Base-by-base conservation (phyloP, 108 stramenopile genomes). In the Cyclotella sp. region DNA sequence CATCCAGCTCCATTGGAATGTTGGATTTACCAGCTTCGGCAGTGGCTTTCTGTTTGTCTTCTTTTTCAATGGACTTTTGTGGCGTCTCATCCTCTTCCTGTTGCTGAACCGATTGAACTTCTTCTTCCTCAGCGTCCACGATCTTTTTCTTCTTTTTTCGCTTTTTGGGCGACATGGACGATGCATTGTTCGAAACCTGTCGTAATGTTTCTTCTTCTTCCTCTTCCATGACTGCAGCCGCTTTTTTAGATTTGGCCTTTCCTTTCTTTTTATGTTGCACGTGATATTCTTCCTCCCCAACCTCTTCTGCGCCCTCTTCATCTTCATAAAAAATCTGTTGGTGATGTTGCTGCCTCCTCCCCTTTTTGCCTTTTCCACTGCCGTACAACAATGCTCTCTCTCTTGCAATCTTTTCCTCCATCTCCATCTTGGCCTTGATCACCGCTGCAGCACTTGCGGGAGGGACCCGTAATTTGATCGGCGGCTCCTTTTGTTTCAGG, bases 401-500 rank as follows among this genome's bases (percentile, higher is more conserved):
- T 28, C 67, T 60, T 10, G 71, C 62, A 64, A 73, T 47, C 13
- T 60, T 62, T 45, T 44, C 68, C 15, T 61, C 70, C 76, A 47
- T 90, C 47, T 92, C 92, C 69, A 91, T 75, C 59, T 86, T 79
- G 55, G 88, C 91, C 82, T 85, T 83, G 16, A 89, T 83, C 10
- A 88, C 91, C 0, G 93, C 93, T 15, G 91, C 91, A 52, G 91
- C 91, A 29, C 91, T 72, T 14, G 91, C 90, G 30, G 93, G 88
- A 43, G 93, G 90, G 13, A 95, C 91, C 60, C 90, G 91, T 54
- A 95, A 64, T 59, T 91, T 89, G 21, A 95, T 88, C 58, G 93
- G 93, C 22, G 93, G 91, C 59, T 86, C 86, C 54, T 82, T 78
- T 65, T 91, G 76, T 18, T 87, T 90, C 62, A 96, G 79, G 15